A percentile compares a stretch with the other conserved stretches of the same genome.
Conservation (phyloP, 805 yeast species). For the Spathaspora hagerdaliae region DNA sequence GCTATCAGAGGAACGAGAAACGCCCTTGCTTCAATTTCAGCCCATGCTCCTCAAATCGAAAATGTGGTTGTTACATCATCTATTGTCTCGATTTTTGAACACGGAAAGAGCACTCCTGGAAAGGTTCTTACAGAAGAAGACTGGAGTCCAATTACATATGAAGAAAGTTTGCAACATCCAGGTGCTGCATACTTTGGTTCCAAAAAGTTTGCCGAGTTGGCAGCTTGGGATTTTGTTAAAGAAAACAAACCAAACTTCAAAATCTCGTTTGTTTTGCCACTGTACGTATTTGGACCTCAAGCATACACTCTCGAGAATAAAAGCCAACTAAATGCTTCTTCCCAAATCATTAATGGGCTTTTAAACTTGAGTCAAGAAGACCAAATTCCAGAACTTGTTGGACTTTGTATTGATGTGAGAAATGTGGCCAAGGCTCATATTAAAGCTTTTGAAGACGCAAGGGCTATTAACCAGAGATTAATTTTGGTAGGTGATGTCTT, state of each 20-base stretch:
- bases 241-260: slow-evolving; percentile 16
- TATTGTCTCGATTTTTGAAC: slow-evolving; percentile 41
- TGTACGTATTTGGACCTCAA: slow-evolving; percentile 23
- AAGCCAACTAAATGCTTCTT: slow-evolving; percentile 18
- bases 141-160: slow-evolving; percentile 1
- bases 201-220: slow-evolving; percentile 23
- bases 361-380: slow-evolving; percentile 15
- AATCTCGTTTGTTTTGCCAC: slow-evolving; percentile 17
- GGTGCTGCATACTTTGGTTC: slow-evolving; percentile 17
- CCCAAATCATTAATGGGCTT: slow-evolving; percentile 22
- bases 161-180: not conserved
- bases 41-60: slow-evolving; percentile 37
- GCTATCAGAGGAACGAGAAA: slow-evolving; percentile 29
- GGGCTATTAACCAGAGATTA: slow-evolving; percentile 24
- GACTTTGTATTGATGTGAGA: slow-evolving; percentile 18
- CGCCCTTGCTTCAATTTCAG: slow-evolving; percentile 35
- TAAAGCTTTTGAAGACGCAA: slow-evolving; percentile 18
- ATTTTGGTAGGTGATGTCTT: slow-evolving; percentile 11
- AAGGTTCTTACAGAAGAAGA: slow-evolving; percentile 1
- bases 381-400: slow-evolving; percentile 6
- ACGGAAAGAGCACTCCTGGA: slow-evolving; percentile 7
- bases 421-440: slow-evolving; percentile 24
- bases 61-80: slow-evolving; percentile 48
- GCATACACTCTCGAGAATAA: slow-evolving; percentile 25
- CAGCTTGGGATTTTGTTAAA: slow-evolving; percentile 27